phyloP scores from a whole-genome alignment of 495 filamentous ascomycete species.

The Neurospora sp. region DNA sequence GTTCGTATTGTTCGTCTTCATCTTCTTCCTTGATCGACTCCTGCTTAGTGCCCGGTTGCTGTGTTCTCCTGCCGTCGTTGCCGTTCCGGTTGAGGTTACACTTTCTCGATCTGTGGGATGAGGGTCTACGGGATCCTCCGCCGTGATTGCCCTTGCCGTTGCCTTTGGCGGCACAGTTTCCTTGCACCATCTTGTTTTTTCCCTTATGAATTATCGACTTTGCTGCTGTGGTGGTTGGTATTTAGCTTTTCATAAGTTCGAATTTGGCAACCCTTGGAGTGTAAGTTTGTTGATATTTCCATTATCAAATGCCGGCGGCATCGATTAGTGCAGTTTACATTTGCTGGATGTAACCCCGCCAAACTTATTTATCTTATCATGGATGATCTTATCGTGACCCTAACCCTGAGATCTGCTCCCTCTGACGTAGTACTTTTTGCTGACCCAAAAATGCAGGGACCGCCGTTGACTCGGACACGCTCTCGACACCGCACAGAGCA shows the following conservation, averaged over 20 bases:
- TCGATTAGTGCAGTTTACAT: not conserved
- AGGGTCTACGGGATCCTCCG: not conserved
- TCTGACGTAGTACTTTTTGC: not conserved
- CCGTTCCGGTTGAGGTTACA: not conserved
- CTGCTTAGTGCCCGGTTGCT: not conserved
- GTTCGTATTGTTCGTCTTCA: constrained; percentile 6
- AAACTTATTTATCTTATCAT: not conserved
- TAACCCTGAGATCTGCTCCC: not conserved
- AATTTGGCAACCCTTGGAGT: not conserved
- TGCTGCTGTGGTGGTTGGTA: not conserved
- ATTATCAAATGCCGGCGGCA: not conserved
- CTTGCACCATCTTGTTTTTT: not conserved
- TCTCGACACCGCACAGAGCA: not conserved
- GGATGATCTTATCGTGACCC: not conserved
- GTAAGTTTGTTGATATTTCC: not conserved
- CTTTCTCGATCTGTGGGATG: not conserved
- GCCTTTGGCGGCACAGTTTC: not conserved
- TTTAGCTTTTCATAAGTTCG: not conserved
- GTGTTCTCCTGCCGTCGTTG: not conserved
- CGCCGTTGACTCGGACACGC: not conserved
- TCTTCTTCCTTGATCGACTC: constrained; percentile 2
- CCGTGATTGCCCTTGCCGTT: not conserved
- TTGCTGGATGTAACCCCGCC: not conserved
- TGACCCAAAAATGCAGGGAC: not conserved
- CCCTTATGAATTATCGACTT: too few species aligned